Conservation (phyloP, 768 basidiomycete genomes). For the Pulveroboletus ravenelii region DNA sequence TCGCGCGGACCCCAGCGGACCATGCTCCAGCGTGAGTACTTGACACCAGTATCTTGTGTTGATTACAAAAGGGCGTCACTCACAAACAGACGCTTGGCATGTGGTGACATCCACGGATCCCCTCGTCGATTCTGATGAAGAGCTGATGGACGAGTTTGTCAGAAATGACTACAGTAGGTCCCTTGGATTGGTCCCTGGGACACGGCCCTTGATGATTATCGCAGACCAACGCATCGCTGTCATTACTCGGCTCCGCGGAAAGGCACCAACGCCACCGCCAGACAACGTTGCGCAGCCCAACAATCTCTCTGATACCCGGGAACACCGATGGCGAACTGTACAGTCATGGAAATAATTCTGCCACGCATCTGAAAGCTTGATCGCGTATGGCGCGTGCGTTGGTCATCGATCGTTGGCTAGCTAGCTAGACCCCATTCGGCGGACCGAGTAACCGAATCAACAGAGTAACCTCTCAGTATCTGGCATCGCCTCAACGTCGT, state of each 20-base stretch:
- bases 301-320: conserved; percentile 21
- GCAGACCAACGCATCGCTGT: conserved; percentile 50
- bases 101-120: conserved; percentile 59
- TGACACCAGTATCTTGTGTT: neutral
- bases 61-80: neutral
- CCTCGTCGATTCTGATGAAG: conserved; percentile 69
- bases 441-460: neutral
- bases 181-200: neutral
- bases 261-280: conserved; percentile 44
- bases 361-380: neutral
- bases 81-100: conserved; percentile 65
- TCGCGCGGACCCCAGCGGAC: conserved; percentile 32
- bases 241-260: conserved; percentile 48
- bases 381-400: conserved; percentile 3
- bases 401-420: conserved; percentile 1
- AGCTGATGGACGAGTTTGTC: conserved; percentile 57
- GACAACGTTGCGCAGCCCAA: conserved; percentile 7
- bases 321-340: conserved; percentile 36
- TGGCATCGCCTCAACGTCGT: neutral
- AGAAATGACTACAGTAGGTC: conserved; percentile 62
- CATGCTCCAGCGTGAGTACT: conserved; percentile 42
- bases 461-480: neutral
- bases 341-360: conserved; percentile 32
- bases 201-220: neutral
- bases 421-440: neutral